Evolutionary conservation across 768 basidiomycete species (phyloP), one percentile per base, ranked within the genome.

Genomic region (Mycena crocata): DNA sequence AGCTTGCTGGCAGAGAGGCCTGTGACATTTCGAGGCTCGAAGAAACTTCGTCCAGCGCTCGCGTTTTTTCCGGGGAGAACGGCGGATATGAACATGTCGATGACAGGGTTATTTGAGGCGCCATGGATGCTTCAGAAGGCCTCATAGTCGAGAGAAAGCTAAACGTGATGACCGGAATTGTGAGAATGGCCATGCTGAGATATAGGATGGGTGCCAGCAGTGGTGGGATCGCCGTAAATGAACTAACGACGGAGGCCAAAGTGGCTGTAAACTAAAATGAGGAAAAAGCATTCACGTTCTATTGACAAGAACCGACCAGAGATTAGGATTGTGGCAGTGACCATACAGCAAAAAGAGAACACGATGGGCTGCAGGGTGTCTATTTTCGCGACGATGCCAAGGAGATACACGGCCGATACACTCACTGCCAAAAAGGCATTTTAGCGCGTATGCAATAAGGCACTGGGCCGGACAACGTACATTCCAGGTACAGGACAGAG

Each of bases 141-240:
- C 58, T 49, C 55, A 56, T 23, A 30, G 40, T 57, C 10, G 57
- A 67, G 19, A 70, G 62, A 30, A 70, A 67, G 58, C 69, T 66
- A 62, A 59, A 67, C 19, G 67, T 54, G 42, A 70, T 58, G 44
- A 71, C 55, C 19, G 70, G 70, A 23, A 73, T 40, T 14, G 70
- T 67, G 32, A 73, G 59, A 34, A 73, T 32, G 9, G 70, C 40
- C 59, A 56, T 62, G 21, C 46, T 21, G 30, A 73, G 70, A 46
- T 67, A 61, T 19, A 71, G 60, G 35, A 70, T 55, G 37, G 70
- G 70, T 2, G 66, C 42, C 49, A 73, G 56, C 48, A 73, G 52
- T 2, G 60, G 58, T 26, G 66, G 66, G 13, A 67, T 61, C 13
- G 66, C 10, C 49, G 52, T 56, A 63, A 73, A 70, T 15, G 70